Evolutionary conservation across 2,329 filamentous ascomycete genomes (phyloP), one percentile per base, ranked within the genome.

Genomic region (Colletotrichum lindemuthianum): DNA sequence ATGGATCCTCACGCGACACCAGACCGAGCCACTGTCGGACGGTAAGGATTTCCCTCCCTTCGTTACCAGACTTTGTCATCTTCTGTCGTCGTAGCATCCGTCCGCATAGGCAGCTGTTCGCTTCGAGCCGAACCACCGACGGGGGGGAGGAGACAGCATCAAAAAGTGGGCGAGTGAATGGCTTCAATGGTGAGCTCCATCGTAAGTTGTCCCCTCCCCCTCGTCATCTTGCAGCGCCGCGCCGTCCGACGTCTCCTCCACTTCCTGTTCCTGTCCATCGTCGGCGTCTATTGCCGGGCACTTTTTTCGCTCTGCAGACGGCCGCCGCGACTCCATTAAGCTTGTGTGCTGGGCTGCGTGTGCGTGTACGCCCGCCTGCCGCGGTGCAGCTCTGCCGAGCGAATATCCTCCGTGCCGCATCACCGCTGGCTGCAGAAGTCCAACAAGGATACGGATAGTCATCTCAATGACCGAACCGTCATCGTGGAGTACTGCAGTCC

Each of bases 201-300:
- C 37, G 13, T 8, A 8, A 51, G 13, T 7, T 32, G 12, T 24
- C 24, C 15, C 44, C 13, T 3, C 16, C 3, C 53, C 16, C 24
- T 58, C 55, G 55, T 58, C 55, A 50, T 43, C 39, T 11, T 41
- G 55, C 55, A 50, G 32, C 41, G 34, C 33, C 52, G 52, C n/a
- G 43, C 41, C 13, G 11, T 7, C 41, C 10, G 41, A 24, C 24
- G 24, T 24, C 24, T 24, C 24, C 24, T 24, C 24, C 24, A 24
- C 5, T 6, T 47, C 52, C 41, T 47, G 43, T 47, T 49, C 37
- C 43, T 43, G 36, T 10, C 45, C 37, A 13, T n/a, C 9, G 16
- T 16, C 43, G 7, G 15, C 43, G 10, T 10, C 6, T 24, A n/a
- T 9, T 45, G 9, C 16, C 43, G 15, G 15, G 10, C 43, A 15